These are phyloP conservation scores for Adiantum capillusveneris DNA, from an alignment of 75 land plant species.

Conservation along the genomic window DNA sequence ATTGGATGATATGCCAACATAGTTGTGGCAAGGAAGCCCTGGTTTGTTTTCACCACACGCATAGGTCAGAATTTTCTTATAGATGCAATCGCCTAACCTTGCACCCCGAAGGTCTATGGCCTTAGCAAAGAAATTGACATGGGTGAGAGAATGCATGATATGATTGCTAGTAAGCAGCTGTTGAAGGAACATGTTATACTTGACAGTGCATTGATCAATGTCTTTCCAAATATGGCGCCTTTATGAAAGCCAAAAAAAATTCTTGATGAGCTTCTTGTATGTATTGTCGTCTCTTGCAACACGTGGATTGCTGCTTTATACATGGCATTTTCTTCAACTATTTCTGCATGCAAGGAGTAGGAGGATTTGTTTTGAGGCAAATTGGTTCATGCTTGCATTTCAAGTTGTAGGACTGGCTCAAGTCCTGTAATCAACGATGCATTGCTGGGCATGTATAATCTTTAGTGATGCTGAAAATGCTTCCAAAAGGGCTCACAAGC, in stretches of 20 bases:
- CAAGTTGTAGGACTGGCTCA: constrained; percentile 17
- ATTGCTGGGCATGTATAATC: constrained; percentile 43
- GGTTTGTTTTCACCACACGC: no score
- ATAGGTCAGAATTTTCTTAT: no score
- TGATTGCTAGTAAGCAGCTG: no score
- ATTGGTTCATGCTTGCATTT: constrained; percentile 25
- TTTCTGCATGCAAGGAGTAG: constrained; percentile 27
- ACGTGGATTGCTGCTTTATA: constrained; percentile 22
- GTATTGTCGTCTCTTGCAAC: constrained; percentile 23
- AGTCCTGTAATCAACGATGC: constrained; percentile 27
- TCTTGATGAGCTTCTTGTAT: constrained; percentile 6
- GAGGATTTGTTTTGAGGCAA: constrained; percentile 30
- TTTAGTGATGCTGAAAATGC: constrained; percentile 23
- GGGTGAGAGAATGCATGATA: no score
- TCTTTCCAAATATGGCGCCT: no score
- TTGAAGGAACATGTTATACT: no score
- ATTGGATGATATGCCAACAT: no score
- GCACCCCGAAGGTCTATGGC: no score
- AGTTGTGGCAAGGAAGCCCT: no score
- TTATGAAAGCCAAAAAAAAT: constrained; percentile 17
- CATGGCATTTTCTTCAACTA: constrained; percentile 15
- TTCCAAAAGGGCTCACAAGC: constrained; percentile 16
- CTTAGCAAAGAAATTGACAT: no score
- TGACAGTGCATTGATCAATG: no score
- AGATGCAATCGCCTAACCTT: no score